These are phyloP conservation scores for Moesziomyces sp. DNA, from an alignment of 1,284 basidiomycete species.

Conservation along the genomic window DNA sequence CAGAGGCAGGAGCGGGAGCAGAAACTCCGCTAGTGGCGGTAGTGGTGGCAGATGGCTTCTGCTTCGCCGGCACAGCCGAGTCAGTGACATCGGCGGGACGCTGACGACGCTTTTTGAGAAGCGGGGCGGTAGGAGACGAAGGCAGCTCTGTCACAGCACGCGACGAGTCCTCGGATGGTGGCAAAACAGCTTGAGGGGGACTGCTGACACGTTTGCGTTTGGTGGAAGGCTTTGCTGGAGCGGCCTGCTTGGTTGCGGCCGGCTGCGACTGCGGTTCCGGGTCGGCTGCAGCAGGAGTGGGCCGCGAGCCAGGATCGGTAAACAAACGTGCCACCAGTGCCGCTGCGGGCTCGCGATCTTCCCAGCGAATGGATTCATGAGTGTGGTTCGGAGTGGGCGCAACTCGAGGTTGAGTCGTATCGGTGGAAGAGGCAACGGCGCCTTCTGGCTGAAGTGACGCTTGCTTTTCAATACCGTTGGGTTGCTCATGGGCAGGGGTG, in stretches of 20 bases:
- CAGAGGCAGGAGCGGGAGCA: too few relatives aligned
- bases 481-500: too few relatives aligned
- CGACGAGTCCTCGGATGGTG: background rate
- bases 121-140: conserved; percentile 10
- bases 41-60: too few relatives aligned
- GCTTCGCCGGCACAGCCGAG: too few relatives aligned
- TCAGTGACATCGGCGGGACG: too few relatives aligned
- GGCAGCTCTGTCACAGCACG: background rate
- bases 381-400: background rate
- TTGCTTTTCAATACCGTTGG: too few relatives aligned
- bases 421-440: too few relatives aligned
- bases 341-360: conserved; percentile 8
- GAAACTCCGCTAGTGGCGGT: too few relatives aligned
- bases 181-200: conserved; percentile 12
- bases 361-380: conserved; percentile 1
- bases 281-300: background rate
- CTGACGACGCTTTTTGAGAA: too few relatives aligned
- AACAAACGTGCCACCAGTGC: conserved; percentile 6
- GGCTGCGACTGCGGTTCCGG: background rate
- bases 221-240: background rate
- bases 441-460: too few relatives aligned
- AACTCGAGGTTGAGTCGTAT: background rate
- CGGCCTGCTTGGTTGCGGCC: conserved; percentile 1
- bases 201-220: conserved; percentile 27
- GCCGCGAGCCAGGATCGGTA: background rate